Evolutionary conservation across 139 green algal genomes (phyloP).

Genomic region (Zygnema circumcarinatum): DNA sequence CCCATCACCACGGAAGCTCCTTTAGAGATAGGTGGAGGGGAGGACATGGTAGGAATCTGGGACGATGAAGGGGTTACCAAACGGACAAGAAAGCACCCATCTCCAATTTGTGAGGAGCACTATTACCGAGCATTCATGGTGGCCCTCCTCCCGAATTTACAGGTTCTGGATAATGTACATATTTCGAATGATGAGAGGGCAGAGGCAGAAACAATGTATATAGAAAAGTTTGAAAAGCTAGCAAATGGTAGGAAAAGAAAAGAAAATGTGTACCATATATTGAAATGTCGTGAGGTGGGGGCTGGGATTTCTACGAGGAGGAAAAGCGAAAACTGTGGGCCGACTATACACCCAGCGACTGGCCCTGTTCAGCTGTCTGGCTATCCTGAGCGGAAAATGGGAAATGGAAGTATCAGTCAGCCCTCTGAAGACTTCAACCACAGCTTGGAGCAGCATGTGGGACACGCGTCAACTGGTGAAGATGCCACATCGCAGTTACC

Average conservation of each 20-base stretch:
- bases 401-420: too few relatives aligned
- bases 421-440: too few relatives aligned
- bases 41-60: not conserved
- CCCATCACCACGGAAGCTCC: not conserved
- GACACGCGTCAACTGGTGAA: not conserved
- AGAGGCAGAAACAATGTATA: constrained; percentile 5
- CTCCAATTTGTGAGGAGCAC: constrained; percentile 34
- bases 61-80: not conserved
- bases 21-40: not conserved
- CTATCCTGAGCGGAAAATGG: not conserved
- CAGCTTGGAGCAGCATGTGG: not conserved
- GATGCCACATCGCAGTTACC: not conserved
- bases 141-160: constrained; percentile 4
- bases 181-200: constrained; percentile 15
- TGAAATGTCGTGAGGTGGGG: constrained; percentile 15
- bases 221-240: constrained; percentile 12
- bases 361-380: not conserved
- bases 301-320: not conserved
- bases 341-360: not conserved
- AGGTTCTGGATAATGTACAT: constrained; percentile 40
- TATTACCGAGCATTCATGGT: constrained; percentile 48
- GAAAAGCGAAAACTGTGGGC: not conserved
- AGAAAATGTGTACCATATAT: constrained; percentile 26
- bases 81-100: not conserved
- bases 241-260: not conserved